Percentiles rank a stretch among this genome's conserved stretches.
These are phyloP conservation scores for Backusella sp. DNA, from an alignment of 192 early-diverging fungal genomes.

Conservation along the genomic window DNA sequence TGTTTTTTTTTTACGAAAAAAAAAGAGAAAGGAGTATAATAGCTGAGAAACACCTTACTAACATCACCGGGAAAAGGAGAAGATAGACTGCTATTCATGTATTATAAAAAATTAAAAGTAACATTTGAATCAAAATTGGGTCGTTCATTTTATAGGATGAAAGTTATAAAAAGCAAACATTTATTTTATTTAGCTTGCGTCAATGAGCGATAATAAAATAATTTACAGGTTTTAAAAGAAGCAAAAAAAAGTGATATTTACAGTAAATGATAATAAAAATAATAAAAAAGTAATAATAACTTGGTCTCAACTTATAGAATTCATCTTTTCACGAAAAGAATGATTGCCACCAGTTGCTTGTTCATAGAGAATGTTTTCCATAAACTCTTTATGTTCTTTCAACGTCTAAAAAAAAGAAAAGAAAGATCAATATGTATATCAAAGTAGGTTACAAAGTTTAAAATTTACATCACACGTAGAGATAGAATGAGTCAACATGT, in stretches of 20 bases:
- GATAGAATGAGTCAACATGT: slow-evolving; percentile 35
- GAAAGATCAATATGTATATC: neutral
- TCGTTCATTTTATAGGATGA: neutral
- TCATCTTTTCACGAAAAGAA: neutral
- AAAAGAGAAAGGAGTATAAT: neutral
- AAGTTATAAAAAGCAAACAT: neutral
- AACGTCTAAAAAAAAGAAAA: slow-evolving; percentile 15
- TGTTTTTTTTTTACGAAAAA: no score
- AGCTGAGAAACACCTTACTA: neutral
- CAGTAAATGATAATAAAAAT: neutral
- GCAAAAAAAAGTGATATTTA: neutral
- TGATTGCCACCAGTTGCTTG: slow-evolving; percentile 28
- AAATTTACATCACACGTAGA: slow-evolving; percentile 21
- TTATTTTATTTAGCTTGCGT: neutral
- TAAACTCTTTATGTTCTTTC: slow-evolving; percentile 30
- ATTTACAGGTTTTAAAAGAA: neutral
- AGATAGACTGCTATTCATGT: neutral
- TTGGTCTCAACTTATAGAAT: neutral
- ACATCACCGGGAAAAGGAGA: neutral
- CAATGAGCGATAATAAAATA: neutral
- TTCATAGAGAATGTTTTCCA: slow-evolving; percentile 33
- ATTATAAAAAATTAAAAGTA: neutral
- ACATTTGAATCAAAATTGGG: neutral
- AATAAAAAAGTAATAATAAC: neutral
- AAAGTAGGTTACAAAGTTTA: neutral